A percentile compares a stretch with the other conserved stretches of the same genome.
These are phyloP conservation scores for Orobanche coerulescens DNA, from an alignment of 257 asterid species.

Conservation along the genomic window DNA sequence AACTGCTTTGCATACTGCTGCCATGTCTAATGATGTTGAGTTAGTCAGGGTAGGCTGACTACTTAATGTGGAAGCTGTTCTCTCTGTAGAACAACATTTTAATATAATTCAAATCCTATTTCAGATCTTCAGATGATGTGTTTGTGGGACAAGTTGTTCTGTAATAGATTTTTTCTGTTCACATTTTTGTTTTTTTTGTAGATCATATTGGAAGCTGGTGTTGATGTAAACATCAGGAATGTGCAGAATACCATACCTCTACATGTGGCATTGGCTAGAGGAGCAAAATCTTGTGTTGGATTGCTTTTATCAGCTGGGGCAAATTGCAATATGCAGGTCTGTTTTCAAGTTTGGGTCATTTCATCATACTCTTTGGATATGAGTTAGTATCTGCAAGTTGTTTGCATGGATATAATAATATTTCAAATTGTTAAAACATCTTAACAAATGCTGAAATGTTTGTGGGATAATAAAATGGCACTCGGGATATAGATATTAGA, in stretches of 20 bases:
- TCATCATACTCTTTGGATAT: conserved; percentile 7
- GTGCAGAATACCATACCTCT: conserved; percentile 82
- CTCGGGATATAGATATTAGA: conserved; percentile 8
- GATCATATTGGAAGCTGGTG: conserved; percentile 94
- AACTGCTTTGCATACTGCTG: conserved; percentile 93
- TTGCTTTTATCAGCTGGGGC: conserved; percentile 95
- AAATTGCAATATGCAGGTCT: conserved; percentile 83
- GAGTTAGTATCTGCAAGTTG: not conserved
- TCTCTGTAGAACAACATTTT: conserved; percentile 4
- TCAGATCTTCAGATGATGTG: conserved; percentile 8
- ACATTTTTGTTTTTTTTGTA: conserved; percentile 26
- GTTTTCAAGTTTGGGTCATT: conserved; percentile 20
- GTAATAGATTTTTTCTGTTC: conserved; percentile 6
- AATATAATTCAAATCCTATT: not conserved
- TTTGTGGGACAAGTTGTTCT: conserved; percentile 7
- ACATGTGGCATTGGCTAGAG: conserved; percentile 98
- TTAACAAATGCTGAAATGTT: conserved; percentile 14
- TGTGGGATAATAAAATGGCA: conserved; percentile 2
- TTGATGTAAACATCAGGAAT: conserved; percentile 87
- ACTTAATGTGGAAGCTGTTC: conserved; percentile 1
- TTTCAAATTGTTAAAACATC: conserved; percentile 1
- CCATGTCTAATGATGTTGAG: conserved; percentile 87
- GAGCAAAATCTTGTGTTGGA: conserved; percentile 92
- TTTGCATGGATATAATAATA: not conserved
- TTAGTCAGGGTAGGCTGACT: conserved; percentile 71